Conservation (phyloP, 164 flowering plant genomes). For the Echeveria elegans region DNA sequence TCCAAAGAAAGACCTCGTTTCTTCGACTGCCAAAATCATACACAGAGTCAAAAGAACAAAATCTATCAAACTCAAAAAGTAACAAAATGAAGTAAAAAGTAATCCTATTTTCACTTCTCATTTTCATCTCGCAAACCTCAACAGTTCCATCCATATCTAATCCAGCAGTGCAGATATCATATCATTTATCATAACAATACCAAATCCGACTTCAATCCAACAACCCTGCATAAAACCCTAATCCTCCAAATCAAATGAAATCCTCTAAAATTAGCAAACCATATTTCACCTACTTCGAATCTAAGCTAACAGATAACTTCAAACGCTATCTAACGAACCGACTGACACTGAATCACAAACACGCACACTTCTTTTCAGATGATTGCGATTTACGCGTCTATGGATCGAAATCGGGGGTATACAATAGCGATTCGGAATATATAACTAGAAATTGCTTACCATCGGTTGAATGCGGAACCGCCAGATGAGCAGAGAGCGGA, state of each 20-base stretch:
- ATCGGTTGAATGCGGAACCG: background rate
- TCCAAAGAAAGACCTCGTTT: conserved; percentile 95
- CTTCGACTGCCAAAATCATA: conserved; percentile 50
- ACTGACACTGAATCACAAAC: background rate
- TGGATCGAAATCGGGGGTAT: background rate
- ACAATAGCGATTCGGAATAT: background rate
- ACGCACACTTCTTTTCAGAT: background rate
- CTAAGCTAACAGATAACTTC: too few species aligned
- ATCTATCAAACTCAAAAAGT: background rate
- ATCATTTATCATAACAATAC: too few species aligned
- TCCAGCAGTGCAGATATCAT: too few species aligned
- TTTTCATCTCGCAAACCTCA: too few species aligned
- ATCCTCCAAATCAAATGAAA: too few species aligned
- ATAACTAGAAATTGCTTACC: background rate
- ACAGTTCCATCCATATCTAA: too few species aligned
- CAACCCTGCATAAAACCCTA: background rate
- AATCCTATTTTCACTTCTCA: background rate
- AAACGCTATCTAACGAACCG: background rate
- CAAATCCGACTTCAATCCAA: too few species aligned
- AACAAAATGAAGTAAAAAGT: background rate
- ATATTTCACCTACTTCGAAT: too few species aligned
- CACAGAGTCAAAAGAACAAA: background rate
- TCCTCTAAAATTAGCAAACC: too few species aligned
- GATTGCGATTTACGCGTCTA: background rate
- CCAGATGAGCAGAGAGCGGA: too few species aligned